Evolutionary conservation across 768 basidiomycete genomes (phyloP).

Genomic region (Coprinopsis sp.): DNA sequence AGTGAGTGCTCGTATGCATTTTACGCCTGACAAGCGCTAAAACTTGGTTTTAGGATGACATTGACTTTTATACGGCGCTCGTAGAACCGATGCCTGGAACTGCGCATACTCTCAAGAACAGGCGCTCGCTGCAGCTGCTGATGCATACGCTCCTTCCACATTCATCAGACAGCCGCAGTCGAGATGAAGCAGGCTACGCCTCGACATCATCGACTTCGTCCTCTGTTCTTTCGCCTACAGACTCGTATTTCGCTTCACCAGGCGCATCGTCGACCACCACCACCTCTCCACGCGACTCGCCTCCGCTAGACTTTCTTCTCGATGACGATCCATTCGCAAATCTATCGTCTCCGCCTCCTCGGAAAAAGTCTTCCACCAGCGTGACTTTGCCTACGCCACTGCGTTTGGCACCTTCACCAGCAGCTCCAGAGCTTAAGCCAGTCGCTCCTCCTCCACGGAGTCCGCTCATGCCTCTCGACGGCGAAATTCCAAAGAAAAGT

Average conservation of each 20-base stretch:
- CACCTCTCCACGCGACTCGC: constrained; percentile 25
- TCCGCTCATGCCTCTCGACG: constrained; percentile 20
- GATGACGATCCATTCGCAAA: constrained; percentile 78
- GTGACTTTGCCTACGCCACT: constrained; percentile 19
- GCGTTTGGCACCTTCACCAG: constrained; percentile 12
- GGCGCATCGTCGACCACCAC: constrained; percentile 10
- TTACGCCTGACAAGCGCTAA: too few species aligned
- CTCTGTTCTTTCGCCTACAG: constrained; percentile 9
- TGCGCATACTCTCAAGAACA: too few species aligned
- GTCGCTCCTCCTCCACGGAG: constrained; percentile 19
- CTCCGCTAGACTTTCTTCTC: constrained; percentile 44
- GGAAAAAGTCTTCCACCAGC: too few species aligned
- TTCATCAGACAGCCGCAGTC: constrained; percentile 1
- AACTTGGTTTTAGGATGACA: too few species aligned
- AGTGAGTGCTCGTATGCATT: too few species aligned
- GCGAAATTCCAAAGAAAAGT: constrained; percentile 8
- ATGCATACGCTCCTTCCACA: neutral
- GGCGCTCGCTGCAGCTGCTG: neutral
- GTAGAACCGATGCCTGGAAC: too few species aligned
- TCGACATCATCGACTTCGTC: constrained; percentile 9
- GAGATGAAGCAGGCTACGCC: neutral
- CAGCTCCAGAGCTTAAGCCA: constrained; percentile 7
- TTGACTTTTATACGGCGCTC: too few species aligned
- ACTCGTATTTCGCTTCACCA: too few species aligned
- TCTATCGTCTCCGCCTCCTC: constrained; percentile 31